Conservation (phyloP, 305 asterid genomes). For the Fraxinus platypoda region DNA sequence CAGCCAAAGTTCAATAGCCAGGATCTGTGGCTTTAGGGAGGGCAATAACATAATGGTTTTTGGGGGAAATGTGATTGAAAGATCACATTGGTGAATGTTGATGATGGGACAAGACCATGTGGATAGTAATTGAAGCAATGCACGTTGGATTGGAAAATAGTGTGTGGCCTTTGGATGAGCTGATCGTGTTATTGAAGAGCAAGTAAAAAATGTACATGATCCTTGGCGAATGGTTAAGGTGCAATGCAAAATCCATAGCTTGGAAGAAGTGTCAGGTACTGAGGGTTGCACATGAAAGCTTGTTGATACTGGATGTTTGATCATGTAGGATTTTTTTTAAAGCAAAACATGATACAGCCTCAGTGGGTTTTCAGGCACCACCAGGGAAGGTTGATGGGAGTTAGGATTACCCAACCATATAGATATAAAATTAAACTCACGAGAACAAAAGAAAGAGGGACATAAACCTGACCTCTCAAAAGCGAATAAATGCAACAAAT, state of each 20-base stretch:
- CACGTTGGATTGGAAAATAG: background rate
- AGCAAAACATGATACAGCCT: background rate
- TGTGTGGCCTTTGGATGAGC: background rate
- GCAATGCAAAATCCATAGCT: background rate
- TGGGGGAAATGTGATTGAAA: background rate
- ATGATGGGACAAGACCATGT: background rate
- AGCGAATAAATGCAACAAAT: background rate
- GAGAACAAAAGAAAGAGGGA: background rate
- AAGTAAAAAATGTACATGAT: background rate
- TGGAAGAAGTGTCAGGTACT: background rate
- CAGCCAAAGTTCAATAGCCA: background rate
- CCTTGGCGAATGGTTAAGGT: background rate
- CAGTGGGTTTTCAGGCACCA: background rate
- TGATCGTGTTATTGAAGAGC: background rate
- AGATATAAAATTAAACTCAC: too few species aligned
- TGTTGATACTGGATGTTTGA: background rate
- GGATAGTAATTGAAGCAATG: background rate
- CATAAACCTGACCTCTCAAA: background rate
- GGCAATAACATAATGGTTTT: background rate
- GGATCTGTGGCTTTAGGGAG: background rate
- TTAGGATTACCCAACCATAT: background rate
- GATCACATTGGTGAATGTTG: background rate
- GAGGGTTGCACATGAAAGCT: background rate
- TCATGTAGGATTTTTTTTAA: background rate
- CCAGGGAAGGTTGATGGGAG: background rate